Evolutionary conservation across 192 early-diverging fungal genomes (phyloP), one percentile per base, ranked within the genome.

Genomic region (Rhizoclosmatium sp.): DNA sequence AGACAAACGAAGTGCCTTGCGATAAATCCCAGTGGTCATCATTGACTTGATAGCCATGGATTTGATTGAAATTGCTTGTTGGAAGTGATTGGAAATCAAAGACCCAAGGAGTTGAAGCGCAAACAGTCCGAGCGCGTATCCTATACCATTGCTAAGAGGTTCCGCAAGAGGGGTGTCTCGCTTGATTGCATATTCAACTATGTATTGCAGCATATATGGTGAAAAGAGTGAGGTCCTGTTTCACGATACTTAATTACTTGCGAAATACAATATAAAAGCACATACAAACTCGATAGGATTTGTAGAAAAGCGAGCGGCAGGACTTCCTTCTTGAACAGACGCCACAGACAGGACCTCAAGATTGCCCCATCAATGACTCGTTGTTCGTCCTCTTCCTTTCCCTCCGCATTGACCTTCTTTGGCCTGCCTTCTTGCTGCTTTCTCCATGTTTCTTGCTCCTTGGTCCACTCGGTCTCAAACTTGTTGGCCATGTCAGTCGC

Each of bases 131-230:
- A 69, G 16, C 0, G 68, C 68, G 68, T 48, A 49, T 19, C 68
- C 68, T 40, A 69, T 47, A 47, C 68, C 68, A 14, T 14, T 69
- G 1, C 44, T 19, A 40, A 69, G 44, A 16, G 68, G 5, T 49
- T 49, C 19, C 0, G 41, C 68, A 3, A 21, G 12, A 21, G 12
- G 12, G 47, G 68, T 47, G 7, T 39, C 46, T 7, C 68, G 69
- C 19, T 21, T 16, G 14, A 47, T 14, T 40, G 67, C 74, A 72
- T 73, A 86, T 12, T 42, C 9, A 9, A 88, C 61, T 39, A 87
- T 72, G 59, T 79, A 79, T 80, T 88, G 83, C 54, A 86, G 51
- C 10, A 88, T 19, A 47, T 83, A 85, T 1, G 87, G 87, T 10
- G 68, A 83, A 39, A 84, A 70, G 31, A 85, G 39, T 2, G 41